Conservation (phyloP, 1,284 basidiomycete genomes). For the Marasmius sp. region DNA sequence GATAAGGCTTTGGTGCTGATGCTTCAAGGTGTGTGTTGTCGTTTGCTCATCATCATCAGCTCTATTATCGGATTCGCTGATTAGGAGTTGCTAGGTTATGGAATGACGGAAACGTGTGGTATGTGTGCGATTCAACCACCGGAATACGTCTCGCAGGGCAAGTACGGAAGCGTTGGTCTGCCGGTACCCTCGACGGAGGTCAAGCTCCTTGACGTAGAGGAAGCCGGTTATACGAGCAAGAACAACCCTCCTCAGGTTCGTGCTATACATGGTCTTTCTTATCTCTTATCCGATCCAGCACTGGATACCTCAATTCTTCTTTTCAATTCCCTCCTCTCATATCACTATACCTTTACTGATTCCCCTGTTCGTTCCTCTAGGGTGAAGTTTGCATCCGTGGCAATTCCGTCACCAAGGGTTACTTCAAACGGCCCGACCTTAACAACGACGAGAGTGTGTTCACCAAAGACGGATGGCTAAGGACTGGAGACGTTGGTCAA, state of each 20-base stretch:
- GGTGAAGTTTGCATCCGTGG: slow-evolving; percentile 88
- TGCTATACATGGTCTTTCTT: neutral
- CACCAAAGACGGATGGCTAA: slow-evolving; percentile 84
- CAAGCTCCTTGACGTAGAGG: slow-evolving; percentile 83
- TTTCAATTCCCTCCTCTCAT: neutral
- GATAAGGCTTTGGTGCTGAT: slow-evolving; percentile 76
- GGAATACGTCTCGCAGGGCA: slow-evolving; percentile 71
- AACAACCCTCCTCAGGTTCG: slow-evolving; percentile 13
- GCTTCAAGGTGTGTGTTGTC: slow-evolving; percentile 65
- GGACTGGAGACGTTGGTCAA: slow-evolving; percentile 86
- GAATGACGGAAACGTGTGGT: slow-evolving; percentile 91
- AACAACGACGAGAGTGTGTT: slow-evolving; percentile 82
- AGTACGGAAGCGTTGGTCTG: slow-evolving; percentile 78
- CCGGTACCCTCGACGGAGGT: slow-evolving; percentile 86
- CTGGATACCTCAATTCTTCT: no score
- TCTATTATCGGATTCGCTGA: neutral
- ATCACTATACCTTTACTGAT: neutral
- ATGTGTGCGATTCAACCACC: slow-evolving; percentile 85
- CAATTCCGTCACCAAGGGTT: slow-evolving; percentile 69
- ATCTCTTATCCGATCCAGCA: no score
- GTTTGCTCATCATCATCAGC: no score
- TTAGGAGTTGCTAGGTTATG: slow-evolving; percentile 67
- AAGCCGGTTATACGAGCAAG: slow-evolving; percentile 68
- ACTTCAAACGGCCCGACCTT: slow-evolving; percentile 89
- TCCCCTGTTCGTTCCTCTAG: slow-evolving; percentile 49